Evolutionary conservation across 495 filamentous ascomycete genomes (phyloP), one percentile per base, ranked within the genome.

Genomic region (Hypoxylon perforatum): DNA sequence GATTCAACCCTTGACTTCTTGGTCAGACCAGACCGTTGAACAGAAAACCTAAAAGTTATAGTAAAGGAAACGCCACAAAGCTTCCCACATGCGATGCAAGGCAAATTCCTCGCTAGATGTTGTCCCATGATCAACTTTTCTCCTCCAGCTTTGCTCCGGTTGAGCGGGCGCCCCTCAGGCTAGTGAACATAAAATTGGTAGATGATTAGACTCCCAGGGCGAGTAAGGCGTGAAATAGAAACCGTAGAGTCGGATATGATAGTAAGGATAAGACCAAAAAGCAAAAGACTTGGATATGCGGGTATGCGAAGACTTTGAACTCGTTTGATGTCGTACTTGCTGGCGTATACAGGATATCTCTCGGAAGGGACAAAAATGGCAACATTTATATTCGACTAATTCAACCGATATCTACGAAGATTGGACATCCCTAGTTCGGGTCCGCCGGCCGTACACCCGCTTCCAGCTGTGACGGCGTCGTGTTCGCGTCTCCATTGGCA

Each of bases 381-480:
- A 63, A 59, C 19, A 57, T 68, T 52, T 68, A 71, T 69, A 69
- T 65, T 70, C 60, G 53, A 48, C 38, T 57, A 11, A 69, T 69
- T 59, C 58, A 65, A 52, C 36, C 46, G 67, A 67, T 48, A 45
- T 70, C 66, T 65, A 69, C 65, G 56, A 45, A 70, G 42, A 68
- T 59, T 61, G 57, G 38, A 44, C 56, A 35, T 59, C 55, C 53
- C 62, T 69, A 72, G 49, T 70, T 74, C 25, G 60, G 41, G 61
- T 48, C 61, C 28, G 57, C 53, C 45, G 71, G 72, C 18, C 71
- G 72, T 52, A 74, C 49, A 18, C 75, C 76, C 25, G 77, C 73
- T 57, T 80, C 77, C 15, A 80, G 71, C 42, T 80, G 77, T 19
- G 77, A 78, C 11, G 77, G 76, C 9, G 77, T 72, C 4, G 72